Evolutionary conservation across 176 grass and related monocot genomes (phyloP), one percentile per base, ranked within the genome.

Genomic region (Triticum aestivum): DNA sequence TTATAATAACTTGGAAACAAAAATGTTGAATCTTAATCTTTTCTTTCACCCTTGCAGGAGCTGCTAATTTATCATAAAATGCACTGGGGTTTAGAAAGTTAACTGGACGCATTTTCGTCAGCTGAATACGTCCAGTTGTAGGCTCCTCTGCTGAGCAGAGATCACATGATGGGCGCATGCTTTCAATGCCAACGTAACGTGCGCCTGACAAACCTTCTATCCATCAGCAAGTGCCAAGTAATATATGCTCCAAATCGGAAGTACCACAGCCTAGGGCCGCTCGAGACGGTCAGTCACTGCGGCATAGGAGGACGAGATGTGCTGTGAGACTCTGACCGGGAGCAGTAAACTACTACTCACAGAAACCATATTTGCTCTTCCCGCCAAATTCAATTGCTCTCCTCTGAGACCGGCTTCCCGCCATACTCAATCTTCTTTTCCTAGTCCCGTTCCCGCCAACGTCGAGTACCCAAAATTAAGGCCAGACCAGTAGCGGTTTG

Each of bases 401-500:
- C 3, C 12, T 56, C 6, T 35, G 49, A 1, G 17, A 20, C 56
- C 56, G 56, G 18, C 56, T 59, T 9, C 56, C 56, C 56, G 56
- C 56, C 56, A 9, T 1, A 0, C 21, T 21, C 34, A 14, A 59
- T 24, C 20, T 11, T 27, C 38, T 24, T 5, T 23, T 24, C 51
- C 51, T 17, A 17, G 73, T 13, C 14, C 52, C 14, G 3, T 79
- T 86, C 65, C 75, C 84, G 76, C 77, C 84, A 72, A 35, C 9
- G 2, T 75, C 37, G 35, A 45, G 18, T 21, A 0, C 18, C 18
- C 2, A 59, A 59, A 59, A 9, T 21, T 0, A 9, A 21, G 7
- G 56, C 56, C 56, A 21, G 56, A 3, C 1, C 18, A 59, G 20
- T 21, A 3, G 54, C 24, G 68, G 17, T 75, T 39, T 42, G 38